Evolutionary conservation across 306 rosid species (phyloP), one percentile per base, ranked within the genome.

Genomic region (Inga laurina): DNA sequence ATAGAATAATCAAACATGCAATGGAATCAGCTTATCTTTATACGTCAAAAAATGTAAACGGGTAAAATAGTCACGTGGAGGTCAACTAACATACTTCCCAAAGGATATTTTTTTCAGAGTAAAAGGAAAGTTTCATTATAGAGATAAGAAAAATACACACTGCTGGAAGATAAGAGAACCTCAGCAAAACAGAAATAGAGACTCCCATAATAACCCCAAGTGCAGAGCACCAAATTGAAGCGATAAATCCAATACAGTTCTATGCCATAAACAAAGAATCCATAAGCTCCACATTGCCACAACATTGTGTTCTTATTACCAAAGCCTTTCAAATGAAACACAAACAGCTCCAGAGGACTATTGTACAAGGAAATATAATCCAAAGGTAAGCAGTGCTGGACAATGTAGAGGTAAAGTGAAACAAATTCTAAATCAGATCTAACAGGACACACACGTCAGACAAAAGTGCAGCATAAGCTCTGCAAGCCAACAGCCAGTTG

Each of bases 291-390:
- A 72, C 2, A 44, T 44, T 44, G 57, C 13, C 75, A 70, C 18
- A 69, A 37, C 21, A 68, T 68, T 24, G 19, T 13, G 10, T 46
- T 27, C 59, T 71, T 27, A 45, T 45, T 46, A 72, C 37, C 76
- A 72, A 72, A 72, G 52, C 21, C 37, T 72, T 69, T 44, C 5
- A 71, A 71, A 71, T 71, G 54, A 71, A 71, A n/a, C 46, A 71
- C 10, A 11, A 43, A 15, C 15, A 70, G 21, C 75, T 71, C 35
- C 35, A 44, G 16, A 44, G 12, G 24, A 72, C 54, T n/a, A 10
- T 16, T 22, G 76, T 13, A 24, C 21, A 16, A 45, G 57, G 32
- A 39, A n/a, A 69, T 43, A 44, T 67, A 35, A 9, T 67, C 72
- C 72, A 35, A 67, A 66, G 72, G 3, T 19, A 35, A 37, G 48